These are phyloP conservation scores for Fusarium sarcochroum DNA, from an alignment of 2,329 filamentous ascomycete genomes.

Conservation along the genomic window DNA sequence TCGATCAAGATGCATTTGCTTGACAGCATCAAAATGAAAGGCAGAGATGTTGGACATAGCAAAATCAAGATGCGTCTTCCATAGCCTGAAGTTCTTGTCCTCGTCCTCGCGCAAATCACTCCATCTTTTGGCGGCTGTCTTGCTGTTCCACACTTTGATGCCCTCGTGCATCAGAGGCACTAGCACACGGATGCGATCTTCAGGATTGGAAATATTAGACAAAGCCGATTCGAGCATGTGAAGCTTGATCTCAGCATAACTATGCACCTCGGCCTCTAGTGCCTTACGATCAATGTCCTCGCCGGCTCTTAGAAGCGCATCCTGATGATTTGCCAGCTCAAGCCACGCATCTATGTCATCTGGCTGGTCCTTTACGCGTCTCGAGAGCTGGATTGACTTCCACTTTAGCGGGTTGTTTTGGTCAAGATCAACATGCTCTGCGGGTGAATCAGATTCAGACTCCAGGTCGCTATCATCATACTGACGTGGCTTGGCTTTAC, in stretches of 20 bases:
- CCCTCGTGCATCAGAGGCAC: conserved; percentile 81
- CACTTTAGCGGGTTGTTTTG: conserved; percentile 63
- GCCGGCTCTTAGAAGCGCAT: conserved; percentile 70
- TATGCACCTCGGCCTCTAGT: conserved; percentile 73
- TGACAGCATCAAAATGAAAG: conserved; percentile 78
- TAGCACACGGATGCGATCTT: conserved; percentile 72
- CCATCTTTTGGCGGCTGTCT: conserved; percentile 76
- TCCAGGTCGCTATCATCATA: conserved; percentile 65
- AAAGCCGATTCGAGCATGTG: conserved; percentile 85
- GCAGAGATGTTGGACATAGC: conserved; percentile 76
- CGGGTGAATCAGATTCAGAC: conserved; percentile 62
- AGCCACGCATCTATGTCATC: conserved; percentile 81
- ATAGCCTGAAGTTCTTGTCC: conserved; percentile 68
- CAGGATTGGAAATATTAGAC: conserved; percentile 62
- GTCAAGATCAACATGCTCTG: conserved; percentile 51
- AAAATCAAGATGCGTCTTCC: conserved; percentile 81
- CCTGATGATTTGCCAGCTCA: conserved; percentile 83
- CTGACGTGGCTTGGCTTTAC: conserved; percentile 68
- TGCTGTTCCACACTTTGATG: conserved; percentile 77
- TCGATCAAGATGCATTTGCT: conserved; percentile 70
- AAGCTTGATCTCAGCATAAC: conserved; percentile 83
- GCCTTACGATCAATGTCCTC: conserved; percentile 59
- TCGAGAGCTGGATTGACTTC: conserved; percentile 73
- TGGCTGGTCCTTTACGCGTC: conserved; percentile 75
- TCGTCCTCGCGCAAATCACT: conserved; percentile 57